Evolutionary conservation across 495 filamentous ascomycete genomes (phyloP), one percentile per base, ranked within the genome.

Genomic region (Talaromyces borbonicus): DNA sequence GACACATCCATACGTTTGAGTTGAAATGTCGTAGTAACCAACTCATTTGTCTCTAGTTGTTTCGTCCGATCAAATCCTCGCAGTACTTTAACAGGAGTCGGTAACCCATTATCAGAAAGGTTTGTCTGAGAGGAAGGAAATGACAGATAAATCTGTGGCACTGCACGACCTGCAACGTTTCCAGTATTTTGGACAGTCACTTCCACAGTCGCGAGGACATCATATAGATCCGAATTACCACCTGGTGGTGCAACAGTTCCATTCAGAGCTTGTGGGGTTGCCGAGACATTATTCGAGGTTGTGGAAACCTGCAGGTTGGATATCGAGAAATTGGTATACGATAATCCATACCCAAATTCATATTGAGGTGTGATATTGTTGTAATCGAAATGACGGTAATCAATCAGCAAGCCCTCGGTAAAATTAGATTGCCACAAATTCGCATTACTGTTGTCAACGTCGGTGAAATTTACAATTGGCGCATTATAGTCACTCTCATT

Each of bases 341-440:
- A 40, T 15, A 48, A 30, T 9, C 46, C 46, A 22, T 27, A 41
- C 1, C 46, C 46, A 29, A 48, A 48, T 12, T 39, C 35, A 20
- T 29, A 48, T 11, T 15, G 46, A 9, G 37, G 35, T 8, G 33
- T 27, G 18, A 39, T 48, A 7, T 48, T 41, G 5, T 22, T 14
- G 15, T 25, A 27, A 24, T 90, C 84, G 60, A 87, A 90, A 59
- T 82, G 80, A 7, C 82, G 68, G 57, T 90, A 90, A 3, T 84
- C 84, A 41, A 85, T 77, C 60, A 79, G 86, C 22, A 90, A 60
- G 32, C 76, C 78, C 61, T 88, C 84, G 25, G 80, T 78, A 48
- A 86, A 87, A 25, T 46, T 32, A 9, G 43, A 46, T 23, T 46
- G 43, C 29, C 29, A 35, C 4, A 35, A 3, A 9, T 83, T 46